Evolutionary conservation across 1,139 yeast genomes (phyloP), one percentile per base, ranked within the genome.

Genomic region (Hyphopichia pseudoburtonii): DNA sequence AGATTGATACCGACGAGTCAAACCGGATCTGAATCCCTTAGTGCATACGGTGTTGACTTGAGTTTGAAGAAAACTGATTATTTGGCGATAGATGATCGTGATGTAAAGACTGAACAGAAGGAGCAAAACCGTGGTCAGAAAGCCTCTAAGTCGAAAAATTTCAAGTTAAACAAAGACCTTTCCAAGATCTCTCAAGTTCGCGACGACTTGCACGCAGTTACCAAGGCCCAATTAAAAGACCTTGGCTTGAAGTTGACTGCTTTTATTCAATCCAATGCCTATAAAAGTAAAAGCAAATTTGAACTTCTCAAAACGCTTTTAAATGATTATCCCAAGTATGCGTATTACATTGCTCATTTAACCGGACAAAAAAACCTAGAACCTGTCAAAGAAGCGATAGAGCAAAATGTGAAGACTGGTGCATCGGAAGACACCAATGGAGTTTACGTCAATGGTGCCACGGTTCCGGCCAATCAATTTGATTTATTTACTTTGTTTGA

Each of bases 31-130:
- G 79, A 77, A 30, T 33, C 50, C 0, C 54, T 86, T 23, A 52
- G 76, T 8, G 95, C 94, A 0, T 87, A 78, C 56, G 94, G 89
- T 1, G 81, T 75, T 5, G 82, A 75, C 30, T 54, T 84, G 34
- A 73, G 80, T 1, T 52, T 83, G 42, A 83, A 82, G 45, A 64
- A 82, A 42, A 76, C 85, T 0, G 87, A 82, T 45, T 81, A 82
- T 43, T 61, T 79, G 12, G 84, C 73, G 3, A 70, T 80, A 39
- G 87, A 82, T 49, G 88, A 81, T 43, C 63, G 83, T 34, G 76
- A 73, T 26, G 30, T 32, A 14, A 40, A 48, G 2, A 24, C 42
- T 10, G 39, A 41, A 12, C 39, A 15, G 15, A 26, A 19, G 12
- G 28, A 35, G 8, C 10, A 12, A 25, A 24, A 33, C 44, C 52